Percentiles rank a stretch among this genome's conserved stretches.
Evolutionary conservation across 2,329 filamentous ascomycete species (phyloP).

Genomic region (Sclerotiophoma versabilis): DNA sequence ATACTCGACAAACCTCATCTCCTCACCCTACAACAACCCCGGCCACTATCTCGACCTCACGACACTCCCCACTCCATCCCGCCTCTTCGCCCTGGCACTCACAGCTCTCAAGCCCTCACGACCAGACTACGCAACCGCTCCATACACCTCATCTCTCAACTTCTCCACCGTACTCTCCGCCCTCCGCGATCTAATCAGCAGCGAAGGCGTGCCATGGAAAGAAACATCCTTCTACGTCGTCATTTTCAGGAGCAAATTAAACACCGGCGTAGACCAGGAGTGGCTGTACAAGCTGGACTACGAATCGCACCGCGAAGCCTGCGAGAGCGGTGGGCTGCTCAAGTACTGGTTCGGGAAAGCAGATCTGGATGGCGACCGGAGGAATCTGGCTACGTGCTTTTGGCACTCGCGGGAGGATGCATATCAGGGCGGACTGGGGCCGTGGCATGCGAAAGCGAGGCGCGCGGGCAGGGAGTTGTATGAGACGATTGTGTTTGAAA

Average conservation of each 20-base stretch:
- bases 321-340: slow-evolving; percentile 78
- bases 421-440: slow-evolving; percentile 65
- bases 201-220: slow-evolving; percentile 62
- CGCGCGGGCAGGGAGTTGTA: slow-evolving; percentile 58
- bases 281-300: slow-evolving; percentile 77
- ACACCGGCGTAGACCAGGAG: slow-evolving; percentile 69
- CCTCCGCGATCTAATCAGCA: slow-evolving; percentile 60
- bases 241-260: slow-evolving; percentile 78
- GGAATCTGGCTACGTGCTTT: slow-evolving; percentile 81
- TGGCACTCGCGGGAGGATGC: slow-evolving; percentile 66
- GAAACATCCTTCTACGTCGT: slow-evolving; percentile 80
- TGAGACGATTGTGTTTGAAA: slow-evolving; percentile 51
- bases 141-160: slow-evolving; percentile 79
- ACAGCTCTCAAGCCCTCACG: slow-evolving; percentile 67
- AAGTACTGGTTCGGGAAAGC: slow-evolving; percentile 92
- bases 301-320: slow-evolving; percentile 80
- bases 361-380: slow-evolving; percentile 63
- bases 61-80: slow-evolving; percentile 69
- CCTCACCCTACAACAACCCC: slow-evolving; percentile 77
- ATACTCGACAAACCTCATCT: slow-evolving; percentile 59
- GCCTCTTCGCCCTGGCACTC: slow-evolving; percentile 75
- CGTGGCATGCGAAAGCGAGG: slow-evolving; percentile 64
- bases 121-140: slow-evolving; percentile 76
- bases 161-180: slow-evolving; percentile 69
- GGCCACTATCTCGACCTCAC: slow-evolving; percentile 77